These are phyloP conservation scores for Nicotiana sylvestris DNA, from an alignment of 257 asterid species.

Conservation along the genomic window DNA sequence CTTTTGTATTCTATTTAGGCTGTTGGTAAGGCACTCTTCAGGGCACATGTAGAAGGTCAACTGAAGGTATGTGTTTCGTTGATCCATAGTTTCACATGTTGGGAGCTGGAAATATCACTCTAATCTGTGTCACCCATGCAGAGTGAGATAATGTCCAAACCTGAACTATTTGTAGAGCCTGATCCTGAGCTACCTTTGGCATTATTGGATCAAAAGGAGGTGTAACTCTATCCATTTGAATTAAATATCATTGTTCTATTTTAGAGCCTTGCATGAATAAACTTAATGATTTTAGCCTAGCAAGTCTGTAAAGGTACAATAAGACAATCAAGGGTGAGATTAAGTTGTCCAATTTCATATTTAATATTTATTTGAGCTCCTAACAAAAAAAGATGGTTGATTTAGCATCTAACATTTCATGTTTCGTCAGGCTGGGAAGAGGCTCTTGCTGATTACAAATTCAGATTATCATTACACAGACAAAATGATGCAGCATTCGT, in stretches of 20 bases:
- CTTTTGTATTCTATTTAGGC: conserved; percentile 49
- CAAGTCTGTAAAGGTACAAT: not conserved
- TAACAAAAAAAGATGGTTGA: not conserved
- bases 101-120: conserved; percentile 21
- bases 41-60: conserved; percentile 97
- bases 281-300: not conserved
- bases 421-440: conserved; percentile 73
- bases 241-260: not conserved
- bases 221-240: conserved; percentile 14
- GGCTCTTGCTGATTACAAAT: conserved; percentile 82
- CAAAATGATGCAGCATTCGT: conserved; percentile 93
- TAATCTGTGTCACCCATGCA: conserved; percentile 29
- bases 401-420: conserved; percentile 15
- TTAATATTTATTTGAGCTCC: not conserved
- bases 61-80: conserved; percentile 52
- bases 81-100: conserved; percentile 19
- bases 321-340: not conserved
- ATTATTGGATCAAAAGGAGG: conserved; percentile 86
- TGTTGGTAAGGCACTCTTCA: conserved; percentile 89
- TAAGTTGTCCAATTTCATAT: not conserved
- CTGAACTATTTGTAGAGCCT: conserved; percentile 87
- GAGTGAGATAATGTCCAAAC: conserved; percentile 91
- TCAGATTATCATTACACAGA: conserved; percentile 89
- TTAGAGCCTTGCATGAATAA: not conserved
- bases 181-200: conserved; percentile 96